Evolutionary conservation across 108 stramenopile species (phyloP), one percentile per base, ranked within the genome.

Genomic region (Phaeodactylum tricornutum): DNA sequence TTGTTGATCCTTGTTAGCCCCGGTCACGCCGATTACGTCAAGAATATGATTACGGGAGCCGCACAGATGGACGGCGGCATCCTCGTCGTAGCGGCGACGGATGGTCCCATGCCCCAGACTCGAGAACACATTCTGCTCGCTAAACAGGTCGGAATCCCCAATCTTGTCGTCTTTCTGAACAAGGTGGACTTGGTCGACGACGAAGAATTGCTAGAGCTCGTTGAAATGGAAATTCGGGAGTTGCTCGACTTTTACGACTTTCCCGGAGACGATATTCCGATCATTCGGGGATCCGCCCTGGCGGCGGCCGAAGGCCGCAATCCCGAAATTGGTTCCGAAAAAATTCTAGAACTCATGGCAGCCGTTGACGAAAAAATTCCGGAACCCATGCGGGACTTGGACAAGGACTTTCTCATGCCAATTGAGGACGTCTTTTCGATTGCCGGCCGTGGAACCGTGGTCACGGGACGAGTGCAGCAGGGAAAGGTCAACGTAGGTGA

Each of bases 141-240:
- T 47, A 89, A 92, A 60, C 98, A 99, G 71, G 96, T 99, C 12
- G 98, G 98, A 30, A 94, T 99, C 37, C 98, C 98, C 54, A 81
- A 85, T 37, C 75, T 99, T 35, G 98, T 99, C 43, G 97, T 99
- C 36, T 99, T 98, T 67, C 63, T 99, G 48, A 99, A 99, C 84
- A 99, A 99, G 65, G 74, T 79, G 52, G 98, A 99, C 74, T 54
- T 87, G 68, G 94, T 99, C 45, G 95, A 96, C 21, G 98, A 99
- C 64, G 96, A 96, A 52, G 98, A 99, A 65, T 68, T 99, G 15
- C 64, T 96, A 43, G 98, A 99, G 60, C 69, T 99, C 43, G 96
- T 99, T n/a, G 98, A 99, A 72, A 99, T 99, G 96, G 98, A 99
- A 79, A 81, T 98, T 57, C 94, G 96, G 5, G 98, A 99, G 70